Conservation (phyloP, 371 early-diverging fungal genomes). For the Mortierella sp. region DNA sequence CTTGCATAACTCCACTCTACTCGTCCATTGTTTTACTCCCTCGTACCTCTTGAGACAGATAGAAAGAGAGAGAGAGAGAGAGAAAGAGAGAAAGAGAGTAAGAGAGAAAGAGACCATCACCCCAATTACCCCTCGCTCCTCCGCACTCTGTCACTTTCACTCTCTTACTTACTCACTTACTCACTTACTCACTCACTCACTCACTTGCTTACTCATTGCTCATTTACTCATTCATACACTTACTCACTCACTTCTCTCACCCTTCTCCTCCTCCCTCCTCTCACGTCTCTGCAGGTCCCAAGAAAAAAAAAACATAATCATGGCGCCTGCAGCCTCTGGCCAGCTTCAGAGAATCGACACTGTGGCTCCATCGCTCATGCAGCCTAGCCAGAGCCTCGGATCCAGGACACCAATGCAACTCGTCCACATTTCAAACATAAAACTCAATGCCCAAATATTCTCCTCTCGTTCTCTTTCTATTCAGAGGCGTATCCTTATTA, state of each 20-base stretch:
- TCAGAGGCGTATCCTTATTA: conserved; percentile 44
- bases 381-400: conserved; percentile 29
- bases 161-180: background rate
- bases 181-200: background rate
- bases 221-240: background rate
- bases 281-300: background rate
- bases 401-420: conserved; percentile 43
- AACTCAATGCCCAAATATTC: conserved; percentile 39
- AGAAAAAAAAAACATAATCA: background rate
- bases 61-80: no score
- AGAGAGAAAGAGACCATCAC: background rate
- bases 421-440: conserved; percentile 39
- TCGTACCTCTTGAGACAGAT: no score
- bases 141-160: background rate
- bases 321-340: background rate
- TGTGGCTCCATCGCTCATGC: conserved; percentile 27
- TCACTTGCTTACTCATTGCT: background rate
- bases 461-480: conserved; percentile 39
- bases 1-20: no score
- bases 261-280: background rate
- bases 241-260: background rate
- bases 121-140: background rate
- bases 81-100: no score
- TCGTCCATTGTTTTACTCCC: no score
- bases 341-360: conserved; percentile 8